Percentiles rank a stretch among this genome's conserved stretches.
Evolutionary conservation across 108 stramenopile species (phyloP).

Genomic region (Chaetoceros muelleri): DNA sequence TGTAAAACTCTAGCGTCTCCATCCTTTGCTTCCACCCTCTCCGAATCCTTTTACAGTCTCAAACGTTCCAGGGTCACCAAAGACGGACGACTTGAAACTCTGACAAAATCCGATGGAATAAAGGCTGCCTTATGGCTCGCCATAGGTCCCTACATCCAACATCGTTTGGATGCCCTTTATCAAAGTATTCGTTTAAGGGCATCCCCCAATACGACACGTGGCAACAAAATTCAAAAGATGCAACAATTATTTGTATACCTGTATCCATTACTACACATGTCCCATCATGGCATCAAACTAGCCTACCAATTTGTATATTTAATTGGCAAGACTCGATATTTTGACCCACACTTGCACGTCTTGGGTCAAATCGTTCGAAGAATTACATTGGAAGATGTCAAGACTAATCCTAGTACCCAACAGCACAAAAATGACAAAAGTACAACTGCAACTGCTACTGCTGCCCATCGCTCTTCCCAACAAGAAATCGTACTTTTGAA

Average conservation of each 20-base stretch:
- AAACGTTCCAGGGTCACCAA: not conserved
- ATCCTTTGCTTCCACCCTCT: slow-evolving; percentile 7
- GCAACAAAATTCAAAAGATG: slow-evolving; percentile 4
- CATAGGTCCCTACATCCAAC: not conserved
- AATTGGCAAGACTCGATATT: slow-evolving; percentile 48
- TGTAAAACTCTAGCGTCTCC: not conserved
- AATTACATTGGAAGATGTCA: slow-evolving; percentile 47
- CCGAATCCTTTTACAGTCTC: not conserved
- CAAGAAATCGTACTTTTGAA: no score
- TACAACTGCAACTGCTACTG: no score
- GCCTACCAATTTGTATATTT: slow-evolving; percentile 59
- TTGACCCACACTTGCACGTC: slow-evolving; percentile 43
- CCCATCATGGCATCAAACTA: slow-evolving; percentile 33
- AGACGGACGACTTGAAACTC: not conserved
- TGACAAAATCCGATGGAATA: not conserved
- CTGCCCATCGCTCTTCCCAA: no score
- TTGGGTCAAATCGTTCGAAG: slow-evolving; percentile 52
- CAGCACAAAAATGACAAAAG: no score
- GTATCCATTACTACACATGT: slow-evolving; percentile 51
- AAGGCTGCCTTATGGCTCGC: not conserved
- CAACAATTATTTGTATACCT: slow-evolving; percentile 21
- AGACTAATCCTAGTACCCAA: no score
- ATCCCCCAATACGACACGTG: no score
- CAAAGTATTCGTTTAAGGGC: not conserved
- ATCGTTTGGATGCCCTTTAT: not conserved